phyloP scores from a whole-genome alignment of 805 yeast species.

The Saturnispora quitensis region DNA sequence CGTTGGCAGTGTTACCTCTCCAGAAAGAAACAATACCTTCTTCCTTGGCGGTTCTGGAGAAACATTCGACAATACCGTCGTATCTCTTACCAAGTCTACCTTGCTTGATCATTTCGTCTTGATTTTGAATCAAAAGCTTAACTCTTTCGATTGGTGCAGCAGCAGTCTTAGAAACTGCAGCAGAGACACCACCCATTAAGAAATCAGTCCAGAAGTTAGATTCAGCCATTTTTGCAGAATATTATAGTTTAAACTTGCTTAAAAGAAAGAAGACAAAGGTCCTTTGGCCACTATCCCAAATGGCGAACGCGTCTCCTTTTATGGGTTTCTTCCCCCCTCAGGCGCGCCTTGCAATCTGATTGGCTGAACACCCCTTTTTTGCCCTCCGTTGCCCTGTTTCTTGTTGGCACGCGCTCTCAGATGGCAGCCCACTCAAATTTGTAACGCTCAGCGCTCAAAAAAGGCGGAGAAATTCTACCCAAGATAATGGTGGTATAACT shows the following conservation, averaged over 20 bases:
- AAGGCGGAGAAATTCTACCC: background rate
- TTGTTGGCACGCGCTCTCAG: background rate
- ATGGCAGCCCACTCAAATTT: background rate
- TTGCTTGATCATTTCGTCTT: slow-evolving; percentile 96
- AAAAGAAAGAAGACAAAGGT: slow-evolving; percentile 11
- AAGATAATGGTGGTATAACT: too few relatives aligned
- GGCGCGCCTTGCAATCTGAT: background rate
- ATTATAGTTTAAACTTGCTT: slow-evolving; percentile 5
- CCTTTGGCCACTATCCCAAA: background rate
- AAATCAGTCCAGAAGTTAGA: slow-evolving; percentile 55
- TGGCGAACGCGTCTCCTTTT: slow-evolving; percentile 1
- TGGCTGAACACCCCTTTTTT: background rate
- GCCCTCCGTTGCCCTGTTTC: background rate
- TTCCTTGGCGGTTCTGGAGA: slow-evolving; percentile 87
- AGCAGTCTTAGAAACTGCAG: slow-evolving; percentile 95
- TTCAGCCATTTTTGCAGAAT: slow-evolving; percentile 16
- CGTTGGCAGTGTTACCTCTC: slow-evolving; percentile 99
- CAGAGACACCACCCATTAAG: slow-evolving; percentile 98
- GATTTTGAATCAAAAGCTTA: slow-evolving; percentile 92
- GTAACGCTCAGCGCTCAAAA: background rate
- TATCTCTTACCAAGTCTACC: slow-evolving; percentile 84
- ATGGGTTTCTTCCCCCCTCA: background rate
- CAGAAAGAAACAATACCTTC: slow-evolving; percentile 93
- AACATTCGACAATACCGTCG: slow-evolving; percentile 88
- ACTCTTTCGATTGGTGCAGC: slow-evolving; percentile 98